Percentiles rank a stretch among this genome's conserved stretches.
These are phyloP conservation scores for Achaetomium macrosporum DNA, from an alignment of 2,329 filamentous ascomycete species.

Conservation along the genomic window DNA sequence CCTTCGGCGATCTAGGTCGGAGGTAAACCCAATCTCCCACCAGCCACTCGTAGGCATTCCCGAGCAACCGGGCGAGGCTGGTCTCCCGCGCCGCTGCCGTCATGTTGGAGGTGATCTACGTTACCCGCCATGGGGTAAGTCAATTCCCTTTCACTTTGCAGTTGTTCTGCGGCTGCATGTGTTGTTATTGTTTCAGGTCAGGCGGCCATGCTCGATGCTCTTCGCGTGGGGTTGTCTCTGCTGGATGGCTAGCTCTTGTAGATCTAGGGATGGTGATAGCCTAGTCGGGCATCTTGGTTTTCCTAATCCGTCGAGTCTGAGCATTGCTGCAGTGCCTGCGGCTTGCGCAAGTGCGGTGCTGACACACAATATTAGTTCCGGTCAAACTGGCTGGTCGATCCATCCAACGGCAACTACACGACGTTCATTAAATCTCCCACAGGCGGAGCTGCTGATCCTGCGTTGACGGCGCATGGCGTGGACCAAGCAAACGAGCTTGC, in stretches of 20 bases:
- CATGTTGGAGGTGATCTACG: constrained; percentile 68
- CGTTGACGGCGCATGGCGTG: constrained; percentile 80
- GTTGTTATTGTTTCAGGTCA: constrained; percentile 3
- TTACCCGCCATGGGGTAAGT: constrained; percentile 70
- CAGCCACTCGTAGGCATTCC: constrained; percentile 1
- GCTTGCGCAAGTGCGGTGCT: constrained; percentile 1
- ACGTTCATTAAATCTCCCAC: constrained; percentile 73
- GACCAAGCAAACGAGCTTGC: constrained; percentile 76
- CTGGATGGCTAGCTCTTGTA: not conserved
- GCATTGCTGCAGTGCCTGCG: not conserved
- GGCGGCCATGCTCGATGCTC: not conserved
- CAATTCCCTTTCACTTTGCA: not conserved
- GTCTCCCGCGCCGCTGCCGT: constrained; percentile 3
- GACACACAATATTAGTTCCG: constrained; percentile 61
- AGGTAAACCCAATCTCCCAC: not conserved
- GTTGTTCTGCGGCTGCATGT: not conserved
- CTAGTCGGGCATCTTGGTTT: not conserved
- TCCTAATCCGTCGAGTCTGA: not conserved
- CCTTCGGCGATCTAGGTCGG: not conserved
- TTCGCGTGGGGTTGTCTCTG: not conserved
- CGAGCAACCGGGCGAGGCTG: not conserved
- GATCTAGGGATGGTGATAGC: not conserved
- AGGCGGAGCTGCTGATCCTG: constrained; percentile 79
- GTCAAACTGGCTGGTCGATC: constrained; percentile 82
- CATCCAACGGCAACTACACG: constrained; percentile 70